Percentiles rank a stretch among this genome's conserved stretches.
Conservation (phyloP, 2,329 filamentous ascomycete genomes). For the Chrysoporthe cubensis region DNA sequence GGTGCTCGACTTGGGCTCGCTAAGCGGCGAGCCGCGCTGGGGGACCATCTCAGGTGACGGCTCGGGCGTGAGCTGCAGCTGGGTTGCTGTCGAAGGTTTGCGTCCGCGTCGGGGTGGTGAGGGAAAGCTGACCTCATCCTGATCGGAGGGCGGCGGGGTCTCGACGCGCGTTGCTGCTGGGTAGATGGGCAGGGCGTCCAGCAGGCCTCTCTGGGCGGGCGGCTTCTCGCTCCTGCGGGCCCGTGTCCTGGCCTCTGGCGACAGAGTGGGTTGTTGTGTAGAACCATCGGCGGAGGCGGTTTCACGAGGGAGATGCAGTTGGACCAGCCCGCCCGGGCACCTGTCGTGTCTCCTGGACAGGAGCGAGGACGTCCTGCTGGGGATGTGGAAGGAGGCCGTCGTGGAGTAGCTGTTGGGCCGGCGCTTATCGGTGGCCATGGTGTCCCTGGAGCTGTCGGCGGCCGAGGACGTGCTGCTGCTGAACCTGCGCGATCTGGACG, state of each 20-base stretch:
- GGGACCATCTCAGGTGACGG: slow-evolving; percentile 29
- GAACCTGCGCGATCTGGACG: slow-evolving; percentile 19
- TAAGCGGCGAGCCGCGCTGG: slow-evolving; percentile 23
- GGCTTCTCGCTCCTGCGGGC: slow-evolving; percentile 14
- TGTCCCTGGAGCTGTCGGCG: slow-evolving; percentile 17
- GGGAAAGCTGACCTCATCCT: slow-evolving; percentile 29
- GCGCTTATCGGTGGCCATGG: slow-evolving; percentile 19
- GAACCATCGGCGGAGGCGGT: slow-evolving; percentile 18
- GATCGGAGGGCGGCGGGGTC: slow-evolving; percentile 30
- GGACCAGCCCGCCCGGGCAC: slow-evolving; percentile 23
- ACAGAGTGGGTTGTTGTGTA: not conserved
- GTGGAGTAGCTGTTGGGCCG: slow-evolving; percentile 21
- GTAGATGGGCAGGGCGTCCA: slow-evolving; percentile 29
- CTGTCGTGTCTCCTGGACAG: slow-evolving; percentile 30
- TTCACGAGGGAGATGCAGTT: slow-evolving; percentile 25
- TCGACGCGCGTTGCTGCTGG: slow-evolving; percentile 26
- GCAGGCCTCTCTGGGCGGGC: slow-evolving; percentile 17
- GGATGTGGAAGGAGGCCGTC: slow-evolving; percentile 26
- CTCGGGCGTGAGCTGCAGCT: slow-evolving; percentile 25
- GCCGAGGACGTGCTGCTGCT: slow-evolving; percentile 21
- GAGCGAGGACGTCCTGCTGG: slow-evolving; percentile 32
- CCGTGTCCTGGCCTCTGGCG: slow-evolving; percentile 6
- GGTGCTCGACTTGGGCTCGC: slow-evolving; percentile 23
- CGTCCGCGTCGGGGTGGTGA: slow-evolving; percentile 23
- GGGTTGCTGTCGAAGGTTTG: slow-evolving; percentile 9